These are phyloP conservation scores for Wickerhamomyces hampshirensis DNA, from an alignment of 805 yeast species.

Conservation along the genomic window DNA sequence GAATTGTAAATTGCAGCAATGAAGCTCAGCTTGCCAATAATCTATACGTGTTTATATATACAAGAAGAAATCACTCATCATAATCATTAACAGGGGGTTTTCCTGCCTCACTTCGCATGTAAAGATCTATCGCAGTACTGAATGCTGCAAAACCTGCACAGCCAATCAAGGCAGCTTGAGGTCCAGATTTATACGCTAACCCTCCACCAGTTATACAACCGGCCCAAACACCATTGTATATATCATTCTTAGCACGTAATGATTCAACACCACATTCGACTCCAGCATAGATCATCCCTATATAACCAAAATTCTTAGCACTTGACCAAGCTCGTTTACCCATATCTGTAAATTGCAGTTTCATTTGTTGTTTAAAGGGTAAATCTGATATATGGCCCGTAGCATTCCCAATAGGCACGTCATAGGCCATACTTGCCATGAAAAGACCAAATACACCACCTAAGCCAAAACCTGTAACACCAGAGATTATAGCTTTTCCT, in stretches of 20 bases:
- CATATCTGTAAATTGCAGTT: conserved; percentile 87
- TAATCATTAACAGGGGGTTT: conserved; percentile 87
- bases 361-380: conserved; percentile 91
- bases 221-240: conserved; percentile 86
- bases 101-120: conserved; percentile 77
- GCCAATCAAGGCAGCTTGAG: conserved; percentile 85
- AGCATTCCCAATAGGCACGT: conserved; percentile 65
- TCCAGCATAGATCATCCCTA: conserved; percentile 88
- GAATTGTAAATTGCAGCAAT: no score
- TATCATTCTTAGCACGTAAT: conserved; percentile 80
- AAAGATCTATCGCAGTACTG: conserved; percentile 82
- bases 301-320: conserved; percentile 91
- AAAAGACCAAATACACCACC: conserved; percentile 96
- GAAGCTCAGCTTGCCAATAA: no score
- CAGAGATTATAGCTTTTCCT: conserved; percentile 87
- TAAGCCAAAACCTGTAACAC: conserved; percentile 87
- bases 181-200: conserved; percentile 86
- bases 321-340: conserved; percentile 80
- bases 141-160: conserved; percentile 98
- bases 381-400: conserved; percentile 65
- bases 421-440: conserved; percentile 86
- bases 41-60: no score
- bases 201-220: conserved; percentile 98
- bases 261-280: conserved; percentile 89
- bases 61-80: conserved; percentile 51